Base-by-base conservation (phyloP, 805 yeast species). In the Blastobotrys chiropterorum region DNA sequence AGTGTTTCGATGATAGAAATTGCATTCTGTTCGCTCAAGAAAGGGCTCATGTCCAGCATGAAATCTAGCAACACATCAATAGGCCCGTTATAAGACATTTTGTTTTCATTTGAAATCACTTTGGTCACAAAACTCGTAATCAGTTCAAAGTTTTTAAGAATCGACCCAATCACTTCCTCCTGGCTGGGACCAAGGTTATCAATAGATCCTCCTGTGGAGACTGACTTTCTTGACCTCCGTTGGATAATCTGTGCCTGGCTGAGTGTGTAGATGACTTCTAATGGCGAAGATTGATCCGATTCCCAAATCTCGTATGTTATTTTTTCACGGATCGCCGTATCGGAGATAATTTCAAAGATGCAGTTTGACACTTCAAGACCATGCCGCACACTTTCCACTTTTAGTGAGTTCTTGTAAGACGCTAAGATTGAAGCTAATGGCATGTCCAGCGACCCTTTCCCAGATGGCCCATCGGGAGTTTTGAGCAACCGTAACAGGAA, bases 1-100 rank as follows among this genome's bases (percentile, higher is more conserved):
- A 79, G 82, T 57, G 69, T 75, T 2, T 70, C 65, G 22, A 85
- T 62, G 2, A 85, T 73, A 48, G 70, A 72, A 3, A 65, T 56
- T n/a, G 76, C 71, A 8, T 69, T 67, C 2, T 64, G 66, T 1
- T 68, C 67, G 8, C 74, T 67, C 22, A 80, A 56, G 47, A 64
- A 63, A 2, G 63, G 65, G 15, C 75, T 57, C 56, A 75, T 62
- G 3, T 58, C 57, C 34, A 77, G 56, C 44, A 77, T 72, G 44
- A 78, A 73, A 1, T 65, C 63, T 1, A 79, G 64, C 30, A 81
- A 58, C 8, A 63, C 64, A 2, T 73, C 75, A 6, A 67, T 67
- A 1, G 80, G 75, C 0, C 81, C 78, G 1, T 63, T 63, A 17
- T 75, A 68, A 46, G 56, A 63, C 15, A 40, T 17, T 3, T 14